A percentile compares a stretch with the other conserved stretches of the same genome.
phyloP scores from a whole-genome alignment of 2,329 filamentous ascomycete species.

The Thielaviopsis ethacetica region DNA sequence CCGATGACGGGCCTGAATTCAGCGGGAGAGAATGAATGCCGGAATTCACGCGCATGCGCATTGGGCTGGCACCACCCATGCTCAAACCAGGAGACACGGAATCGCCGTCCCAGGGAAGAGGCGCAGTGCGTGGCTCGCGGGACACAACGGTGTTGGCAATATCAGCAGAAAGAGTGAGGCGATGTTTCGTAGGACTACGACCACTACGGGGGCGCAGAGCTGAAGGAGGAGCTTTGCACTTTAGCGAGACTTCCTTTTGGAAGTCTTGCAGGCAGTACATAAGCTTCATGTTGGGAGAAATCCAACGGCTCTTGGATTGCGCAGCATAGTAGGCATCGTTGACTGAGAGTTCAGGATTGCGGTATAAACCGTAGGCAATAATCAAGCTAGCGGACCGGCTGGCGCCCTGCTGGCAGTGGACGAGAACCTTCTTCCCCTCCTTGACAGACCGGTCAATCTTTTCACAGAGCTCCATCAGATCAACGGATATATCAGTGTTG shows the following conservation, averaged over 20 bases:
- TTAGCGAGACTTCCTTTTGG: conserved; percentile 43
- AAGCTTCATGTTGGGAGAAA: conserved; percentile 80
- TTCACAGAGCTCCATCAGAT: conserved; percentile 60
- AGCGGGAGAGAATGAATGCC: conserved; percentile 33
- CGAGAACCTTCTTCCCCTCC: conserved; percentile 60
- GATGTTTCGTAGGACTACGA: conserved; percentile 42
- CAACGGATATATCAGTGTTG: conserved; percentile 69
- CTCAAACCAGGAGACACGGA: conserved; percentile 5
- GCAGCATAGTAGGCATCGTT: conserved; percentile 73
- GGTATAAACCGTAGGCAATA: conserved; percentile 71
- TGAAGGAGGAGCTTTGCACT: conserved; percentile 27
- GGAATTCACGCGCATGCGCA: conserved; percentile 35
- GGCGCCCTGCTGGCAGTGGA: conserved; percentile 77
- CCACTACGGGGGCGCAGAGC: conserved; percentile 33
- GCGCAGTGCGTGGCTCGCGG: conserved; percentile 44
- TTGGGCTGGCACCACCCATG: conserved; percentile 22
- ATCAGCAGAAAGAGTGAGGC: conserved; percentile 42
- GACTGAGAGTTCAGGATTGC: conserved; percentile 58
- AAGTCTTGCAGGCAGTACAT: conserved; percentile 84
- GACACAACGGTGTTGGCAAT: conserved; percentile 30
- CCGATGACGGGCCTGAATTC: conserved; percentile 49
- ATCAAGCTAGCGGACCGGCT: conserved; percentile 75
- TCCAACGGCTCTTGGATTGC: conserved; percentile 70
- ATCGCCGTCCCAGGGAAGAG: conserved; percentile 37
- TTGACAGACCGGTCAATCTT: conserved; percentile 56